Evolutionary conservation across 257 asterid species (phyloP).

Genomic region (Salvia hispanica): DNA sequence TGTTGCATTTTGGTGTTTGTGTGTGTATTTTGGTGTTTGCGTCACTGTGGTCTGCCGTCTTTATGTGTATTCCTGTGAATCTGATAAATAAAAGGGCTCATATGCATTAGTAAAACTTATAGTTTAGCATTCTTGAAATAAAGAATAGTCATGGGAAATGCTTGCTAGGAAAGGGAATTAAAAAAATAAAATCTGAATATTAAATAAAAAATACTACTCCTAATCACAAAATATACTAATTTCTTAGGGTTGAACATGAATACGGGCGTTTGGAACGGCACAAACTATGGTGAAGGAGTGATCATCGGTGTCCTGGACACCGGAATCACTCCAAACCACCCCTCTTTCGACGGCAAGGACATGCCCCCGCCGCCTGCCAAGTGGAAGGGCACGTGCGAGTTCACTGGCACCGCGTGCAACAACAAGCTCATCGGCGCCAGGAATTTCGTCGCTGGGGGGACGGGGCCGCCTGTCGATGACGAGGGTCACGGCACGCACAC

Average conservation of each 20-base stretch:
- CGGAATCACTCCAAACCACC: constrained; percentile 45
- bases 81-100: too few species aligned
- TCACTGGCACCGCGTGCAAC: constrained; percentile 31
- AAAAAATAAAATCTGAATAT: too few species aligned
- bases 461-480: constrained; percentile 38
- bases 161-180: too few species aligned
- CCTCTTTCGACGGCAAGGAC: constrained; percentile 36
- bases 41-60: too few species aligned
- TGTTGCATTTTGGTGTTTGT: too few species aligned
- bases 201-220: too few species aligned
- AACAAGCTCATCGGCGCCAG: constrained; percentile 48
- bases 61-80: too few species aligned
- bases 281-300: constrained; percentile 46
- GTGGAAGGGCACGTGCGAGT: constrained; percentile 49
- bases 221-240: too few species aligned
- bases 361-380: constrained; percentile 48
- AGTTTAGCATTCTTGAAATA: too few species aligned
- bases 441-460: constrained; percentile 29
- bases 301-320: constrained; percentile 47
- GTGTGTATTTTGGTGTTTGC: too few species aligned
- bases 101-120: too few species aligned
- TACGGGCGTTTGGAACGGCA: constrained; percentile 44
- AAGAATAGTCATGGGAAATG: too few species aligned
- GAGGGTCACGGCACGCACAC: constrained; percentile 54
- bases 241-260: constrained; percentile 48